Conservation (phyloP, 495 filamentous ascomycete species). For the Aspergillus haitiensis region DNA sequence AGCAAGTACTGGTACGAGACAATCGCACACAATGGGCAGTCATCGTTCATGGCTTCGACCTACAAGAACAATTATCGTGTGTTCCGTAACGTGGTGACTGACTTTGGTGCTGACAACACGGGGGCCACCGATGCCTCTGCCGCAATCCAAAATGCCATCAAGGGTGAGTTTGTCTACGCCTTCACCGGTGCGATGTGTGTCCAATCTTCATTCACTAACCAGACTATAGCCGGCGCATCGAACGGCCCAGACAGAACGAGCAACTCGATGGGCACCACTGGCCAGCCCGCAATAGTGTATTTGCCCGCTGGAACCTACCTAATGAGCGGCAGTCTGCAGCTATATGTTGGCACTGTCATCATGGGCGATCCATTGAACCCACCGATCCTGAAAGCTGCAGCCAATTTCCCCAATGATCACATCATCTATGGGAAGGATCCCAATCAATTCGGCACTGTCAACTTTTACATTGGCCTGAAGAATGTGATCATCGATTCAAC, state of each 20-base stretch:
- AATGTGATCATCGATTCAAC: background rate
- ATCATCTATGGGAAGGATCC: slow-evolving; percentile 42
- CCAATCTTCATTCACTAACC: background rate
- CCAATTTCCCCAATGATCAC: slow-evolving; percentile 28
- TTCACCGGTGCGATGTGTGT: too few relatives aligned
- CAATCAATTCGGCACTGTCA: slow-evolving; percentile 33
- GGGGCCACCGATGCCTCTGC: slow-evolving; percentile 27
- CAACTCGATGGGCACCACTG: slow-evolving; percentile 42
- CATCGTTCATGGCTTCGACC: slow-evolving; percentile 28
- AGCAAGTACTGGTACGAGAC: slow-evolving; percentile 36
- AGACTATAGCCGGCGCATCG: slow-evolving; percentile 24
- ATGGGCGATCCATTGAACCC: slow-evolving; percentile 42
- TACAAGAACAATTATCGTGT: slow-evolving; percentile 33
- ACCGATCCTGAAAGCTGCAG: slow-evolving; percentile 33
- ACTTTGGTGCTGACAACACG: slow-evolving; percentile 36
- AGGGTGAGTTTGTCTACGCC: slow-evolving; percentile 18
- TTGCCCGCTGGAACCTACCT: slow-evolving; percentile 47
- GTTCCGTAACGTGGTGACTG: slow-evolving; percentile 38
- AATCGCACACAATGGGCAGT: slow-evolving; percentile 37
- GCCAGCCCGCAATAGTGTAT: slow-evolving; percentile 49
- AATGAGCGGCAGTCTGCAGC: slow-evolving; percentile 35
- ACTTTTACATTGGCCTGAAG: slow-evolving; percentile 36
- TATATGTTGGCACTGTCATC: slow-evolving; percentile 43
- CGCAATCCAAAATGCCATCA: slow-evolving; percentile 36
- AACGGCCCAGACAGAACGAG: slow-evolving; percentile 29